phyloP scores from a whole-genome alignment of 306 rosid genomes.

The Adenanthera pavonina region DNA sequence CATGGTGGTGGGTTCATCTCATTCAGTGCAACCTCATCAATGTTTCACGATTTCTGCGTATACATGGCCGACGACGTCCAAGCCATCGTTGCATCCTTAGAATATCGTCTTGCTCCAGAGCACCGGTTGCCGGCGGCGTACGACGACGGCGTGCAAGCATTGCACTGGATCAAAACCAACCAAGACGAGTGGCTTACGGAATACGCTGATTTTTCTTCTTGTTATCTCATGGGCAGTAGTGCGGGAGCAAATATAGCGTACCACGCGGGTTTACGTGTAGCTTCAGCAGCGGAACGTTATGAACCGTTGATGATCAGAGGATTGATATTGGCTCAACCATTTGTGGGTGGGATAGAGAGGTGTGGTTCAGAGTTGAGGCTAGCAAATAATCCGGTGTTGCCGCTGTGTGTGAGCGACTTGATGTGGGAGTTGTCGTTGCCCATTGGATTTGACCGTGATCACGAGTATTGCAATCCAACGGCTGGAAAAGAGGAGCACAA shows the following conservation, averaged over 20 bases:
- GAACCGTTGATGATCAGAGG: background rate
- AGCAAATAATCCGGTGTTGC: background rate
- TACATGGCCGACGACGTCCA: background rate
- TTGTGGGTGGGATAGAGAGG: background rate
- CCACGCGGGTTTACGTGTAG: background rate
- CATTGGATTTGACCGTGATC: background rate
- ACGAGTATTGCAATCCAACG: background rate
- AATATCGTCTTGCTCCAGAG: background rate
- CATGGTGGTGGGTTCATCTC: conserved; percentile 2
- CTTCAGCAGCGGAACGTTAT: background rate
- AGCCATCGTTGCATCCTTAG: background rate
- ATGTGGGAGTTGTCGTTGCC: conserved; percentile 4
- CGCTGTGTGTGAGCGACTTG: background rate
- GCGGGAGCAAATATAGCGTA: background rate
- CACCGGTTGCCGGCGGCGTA: conserved; percentile 7
- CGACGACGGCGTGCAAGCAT: background rate
- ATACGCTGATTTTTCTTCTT: background rate
- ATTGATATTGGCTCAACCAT: background rate
- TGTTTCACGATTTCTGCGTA: background rate
- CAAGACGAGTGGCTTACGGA: background rate
- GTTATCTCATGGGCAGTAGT: background rate
- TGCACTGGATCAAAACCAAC: background rate
- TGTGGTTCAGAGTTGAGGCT: background rate
- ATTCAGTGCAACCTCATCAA: conserved; percentile 6
- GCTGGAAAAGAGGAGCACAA: background rate